Conservation (phyloP, 176 grass and related monocot species). For the Secale cereale region DNA sequence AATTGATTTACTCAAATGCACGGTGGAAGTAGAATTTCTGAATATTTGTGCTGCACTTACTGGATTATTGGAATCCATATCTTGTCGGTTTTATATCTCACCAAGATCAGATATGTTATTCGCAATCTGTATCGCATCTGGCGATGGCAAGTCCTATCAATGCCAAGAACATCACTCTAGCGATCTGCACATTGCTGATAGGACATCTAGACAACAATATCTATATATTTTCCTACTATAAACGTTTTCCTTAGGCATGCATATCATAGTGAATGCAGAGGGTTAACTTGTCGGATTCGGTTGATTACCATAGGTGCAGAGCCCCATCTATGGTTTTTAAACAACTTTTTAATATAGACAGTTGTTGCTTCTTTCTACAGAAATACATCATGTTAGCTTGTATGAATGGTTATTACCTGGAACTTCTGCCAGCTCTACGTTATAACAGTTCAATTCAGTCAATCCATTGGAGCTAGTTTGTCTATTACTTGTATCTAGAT, state of each 20-base stretch:
- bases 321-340: no score
- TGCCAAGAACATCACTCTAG: neutral
- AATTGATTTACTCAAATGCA: no score
- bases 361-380: no score
- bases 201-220: neutral
- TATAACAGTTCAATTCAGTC: no score
- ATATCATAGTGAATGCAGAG: neutral
- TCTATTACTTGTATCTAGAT: no score
- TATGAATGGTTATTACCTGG: no score
- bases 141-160: conserved; percentile 72
- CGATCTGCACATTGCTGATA: neutral
- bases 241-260: neutral
- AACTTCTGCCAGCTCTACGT: no score
- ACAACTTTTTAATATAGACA: no score
- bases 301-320: no score
- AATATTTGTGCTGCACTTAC: conserved; percentile 24
- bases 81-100: conserved; percentile 81
- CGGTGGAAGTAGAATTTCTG: neutral
- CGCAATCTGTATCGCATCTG: conserved; percentile 76
- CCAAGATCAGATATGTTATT: conserved; percentile 92
- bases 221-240: neutral
- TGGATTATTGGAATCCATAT: conserved; percentile 61
- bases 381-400: no score
- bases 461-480: no score
- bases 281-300: neutral